Base-by-base conservation (phyloP, 2,329 filamentous ascomycete species). In the Pseudocercospora vitis region DNA sequence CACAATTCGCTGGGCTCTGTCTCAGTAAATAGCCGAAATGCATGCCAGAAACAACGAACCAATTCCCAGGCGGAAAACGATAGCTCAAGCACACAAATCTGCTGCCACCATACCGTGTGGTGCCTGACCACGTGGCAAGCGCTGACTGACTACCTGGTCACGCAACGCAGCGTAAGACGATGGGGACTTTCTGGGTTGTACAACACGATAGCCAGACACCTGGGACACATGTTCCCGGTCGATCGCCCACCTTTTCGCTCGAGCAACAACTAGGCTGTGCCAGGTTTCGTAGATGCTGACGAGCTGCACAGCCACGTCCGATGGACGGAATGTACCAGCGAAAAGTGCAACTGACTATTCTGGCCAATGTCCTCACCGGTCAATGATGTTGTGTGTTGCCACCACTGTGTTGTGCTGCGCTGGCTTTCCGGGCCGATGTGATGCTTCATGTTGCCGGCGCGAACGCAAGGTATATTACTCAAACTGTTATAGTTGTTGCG, bases 201-300 rank as follows among this genome's bases (percentile, higher is more conserved):
- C 37, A 23, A 24, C 11, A 26, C 37, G 19, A 24, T 7, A 21
- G 37, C 37, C 33, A 8, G 21, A 19, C 19, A 24, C 6, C 5
- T 35, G 4, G 14, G 7, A n/a, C 4, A n/a, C 32, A n/a, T 35
- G 32, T 7, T 5, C 32, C 32, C 18, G 32, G n/a, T 4, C 14
- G 18, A 16, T 5, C 12, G 1, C 14, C 33, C 33, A 19, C 33
- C 19, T 37, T 37, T 37, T 7, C 5, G n/a, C 16, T 37, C 32
- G 33, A 37, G 33, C 18, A 40, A 42, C 37, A 42, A 42, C 37
- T 21, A 40, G 37, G 37, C 23, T 19, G 19, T 14, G 35, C n/a
- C n/a, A n/a, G n/a, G n/a, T n/a, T n/a, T n/a, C n/a, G n/a, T n/a
- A 24, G 37, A 40, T 40, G 8, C 12, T 24, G 19, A 40, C n/a